Evolutionary conservation across 306 rosid species (phyloP), one percentile per base, ranked within the genome.

Genomic region (Pyrus betulifolia): DNA sequence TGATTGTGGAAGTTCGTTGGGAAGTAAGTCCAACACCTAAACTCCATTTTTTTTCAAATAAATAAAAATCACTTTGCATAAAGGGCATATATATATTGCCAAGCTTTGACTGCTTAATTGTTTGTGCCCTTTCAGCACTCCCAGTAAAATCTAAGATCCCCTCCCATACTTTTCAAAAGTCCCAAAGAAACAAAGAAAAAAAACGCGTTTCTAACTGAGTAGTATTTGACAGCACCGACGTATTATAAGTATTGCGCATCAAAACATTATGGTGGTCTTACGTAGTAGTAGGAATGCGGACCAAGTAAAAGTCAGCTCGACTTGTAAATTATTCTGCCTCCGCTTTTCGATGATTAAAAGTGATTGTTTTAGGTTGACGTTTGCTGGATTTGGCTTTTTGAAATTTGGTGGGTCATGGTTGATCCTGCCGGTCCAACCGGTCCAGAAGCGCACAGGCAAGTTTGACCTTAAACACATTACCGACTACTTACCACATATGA

Each of bases 161-260:
- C 45, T 19, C 11, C 17, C 66, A 0, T 6, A 14, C 5, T 62
- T 13, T 12, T 18, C 19, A 11, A 44, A 61, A 52, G 4, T 22
- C 66, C 18, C 6, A 38, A n/a, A 0, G 35, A 31, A 57, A 4
- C n/a, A 22, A 10, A 49, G 9, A 70, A 11, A 13, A 21, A 69
- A 17, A 78, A 64, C 76, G 77, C 76, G 82, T 8, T 64, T 49
- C 14, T 30, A 78, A 44, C 22, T 2, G 22, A 27, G 49, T 33
- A 3, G 21, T 35, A 61, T 28, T 63, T 18, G 72, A 51, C 77
- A 63, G 72, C 82, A 78, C 82, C 77, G 82, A 78, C 82, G 3
- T 11, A 5, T 60, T 8, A 42, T 18, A 11, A 23, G 8, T 13
- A 18, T 17, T 14, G 33, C 27, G 44, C 55, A 8, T 66, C 6